Percentiles rank a stretch among this genome's conserved stretches.
Evolutionary conservation across 2,329 filamentous ascomycete genomes (phyloP).

Genomic region (Dryadomyces quercus-mongolicae): DNA sequence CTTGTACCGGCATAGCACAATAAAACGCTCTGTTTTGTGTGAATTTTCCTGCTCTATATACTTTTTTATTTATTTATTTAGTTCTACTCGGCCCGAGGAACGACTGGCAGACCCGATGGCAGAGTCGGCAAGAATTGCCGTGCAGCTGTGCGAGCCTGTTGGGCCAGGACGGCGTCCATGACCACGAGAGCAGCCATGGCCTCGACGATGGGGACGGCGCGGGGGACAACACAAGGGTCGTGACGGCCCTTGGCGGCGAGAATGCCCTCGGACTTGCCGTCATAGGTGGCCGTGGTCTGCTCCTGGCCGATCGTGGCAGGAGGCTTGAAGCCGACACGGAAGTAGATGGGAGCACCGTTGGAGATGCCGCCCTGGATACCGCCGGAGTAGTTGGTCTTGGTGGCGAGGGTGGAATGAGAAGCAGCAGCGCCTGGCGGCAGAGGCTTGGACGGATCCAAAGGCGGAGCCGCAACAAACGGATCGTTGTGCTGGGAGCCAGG

Average conservation of each 20-base stretch:
- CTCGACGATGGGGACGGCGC: slow-evolving; percentile 81
- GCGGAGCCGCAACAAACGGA: slow-evolving; percentile 55
- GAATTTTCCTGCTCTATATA: no score
- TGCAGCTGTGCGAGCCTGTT: slow-evolving; percentile 49
- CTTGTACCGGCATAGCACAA: background rate
- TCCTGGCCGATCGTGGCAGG: slow-evolving; percentile 86
- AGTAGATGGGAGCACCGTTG: slow-evolving; percentile 89
- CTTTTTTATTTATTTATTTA: no score
- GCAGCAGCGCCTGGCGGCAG: slow-evolving; percentile 30
- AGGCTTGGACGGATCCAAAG: slow-evolving; percentile 26
- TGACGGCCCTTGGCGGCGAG: slow-evolving; percentile 88
- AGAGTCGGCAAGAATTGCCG: slow-evolving; percentile 30
- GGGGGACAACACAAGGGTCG: slow-evolving; percentile 83
- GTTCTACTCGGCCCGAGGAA: background rate
- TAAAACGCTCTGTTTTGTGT: no score
- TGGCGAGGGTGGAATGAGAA: slow-evolving; percentile 54
- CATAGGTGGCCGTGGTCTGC: slow-evolving; percentile 73
- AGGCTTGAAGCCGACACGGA: slow-evolving; percentile 90
- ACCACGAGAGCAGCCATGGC: slow-evolving; percentile 74
- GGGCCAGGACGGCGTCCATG: slow-evolving; percentile 48
- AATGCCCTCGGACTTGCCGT: slow-evolving; percentile 55
- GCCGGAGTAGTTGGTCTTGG: slow-evolving; percentile 88
- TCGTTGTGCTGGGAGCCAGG: slow-evolving; percentile 90
- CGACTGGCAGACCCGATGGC: slow-evolving; percentile 16
- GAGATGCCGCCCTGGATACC: slow-evolving; percentile 93